These are phyloP conservation scores for Leishmania gerbilli DNA, from an alignment of 208 protist species.

Conservation along the genomic window DNA sequence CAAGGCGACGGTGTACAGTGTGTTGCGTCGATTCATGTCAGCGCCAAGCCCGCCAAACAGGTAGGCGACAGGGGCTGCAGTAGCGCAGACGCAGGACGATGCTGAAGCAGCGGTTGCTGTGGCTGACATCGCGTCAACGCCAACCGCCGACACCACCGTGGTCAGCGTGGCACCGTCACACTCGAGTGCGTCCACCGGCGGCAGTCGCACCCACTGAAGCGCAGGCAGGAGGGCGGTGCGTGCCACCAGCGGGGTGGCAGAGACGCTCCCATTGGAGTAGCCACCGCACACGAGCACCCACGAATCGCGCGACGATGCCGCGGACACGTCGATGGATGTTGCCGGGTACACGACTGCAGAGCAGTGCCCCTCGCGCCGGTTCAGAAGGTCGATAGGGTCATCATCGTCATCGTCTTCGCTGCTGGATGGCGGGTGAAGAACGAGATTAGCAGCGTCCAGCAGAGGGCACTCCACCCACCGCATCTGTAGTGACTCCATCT, in stretches of 20 bases:
- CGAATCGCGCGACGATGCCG: conserved; percentile 7
- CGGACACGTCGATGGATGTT: neutral
- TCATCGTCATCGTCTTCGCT: conserved; percentile 34
- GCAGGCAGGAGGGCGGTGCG: conserved; percentile 25
- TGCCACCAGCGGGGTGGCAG: conserved; percentile 36
- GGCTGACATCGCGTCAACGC: neutral
- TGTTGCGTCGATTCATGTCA: conserved; percentile 43
- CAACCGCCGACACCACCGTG: conserved; percentile 11
- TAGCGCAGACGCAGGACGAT: neutral
- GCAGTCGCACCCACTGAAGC: conserved; percentile 43
- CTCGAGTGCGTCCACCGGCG: conserved; percentile 33
- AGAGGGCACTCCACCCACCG: conserved; percentile 54
- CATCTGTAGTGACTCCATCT: conserved; percentile 28
- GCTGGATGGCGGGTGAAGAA: conserved; percentile 18
- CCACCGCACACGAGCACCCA: conserved; percentile 64
- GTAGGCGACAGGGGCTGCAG: conserved; percentile 30
- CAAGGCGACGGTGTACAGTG: conserved; percentile 28
- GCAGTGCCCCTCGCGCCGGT: conserved; percentile 73
- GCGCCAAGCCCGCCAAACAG: conserved; percentile 79
- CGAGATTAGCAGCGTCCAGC: conserved; percentile 13
- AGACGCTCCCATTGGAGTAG: conserved; percentile 62
- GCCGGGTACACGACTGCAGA: conserved; percentile 31
- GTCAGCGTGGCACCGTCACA: conserved; percentile 67
- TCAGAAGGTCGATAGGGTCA: conserved; percentile 38
- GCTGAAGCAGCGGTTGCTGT: neutral